Base-by-base conservation (phyloP, 78 protist species). In the Dictyostelium purpureum region DNA sequence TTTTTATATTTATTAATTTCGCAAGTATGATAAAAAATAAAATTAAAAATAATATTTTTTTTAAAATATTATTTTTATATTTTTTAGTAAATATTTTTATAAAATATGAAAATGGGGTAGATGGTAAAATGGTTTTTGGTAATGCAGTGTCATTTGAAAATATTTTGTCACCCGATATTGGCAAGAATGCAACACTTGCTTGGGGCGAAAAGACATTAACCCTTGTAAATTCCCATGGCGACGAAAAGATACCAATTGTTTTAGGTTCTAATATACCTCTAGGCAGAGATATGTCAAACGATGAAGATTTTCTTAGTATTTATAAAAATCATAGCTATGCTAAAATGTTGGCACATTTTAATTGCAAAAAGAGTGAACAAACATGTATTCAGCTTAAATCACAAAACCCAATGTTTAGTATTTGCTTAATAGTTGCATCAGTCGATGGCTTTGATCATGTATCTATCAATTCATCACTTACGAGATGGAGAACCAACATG, bases 401-500 rank as follows among this genome's bases (percentile, higher is more conserved):
- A 4, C 2, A 24, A 10, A 18, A 2, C 6, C 49, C 73, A 45
- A 3, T 19, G 0, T 16, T 28, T 57, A 18, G 49, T 6, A 28
- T 42, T 6, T 79, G 87, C 63, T 45, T 79, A 2, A n/a, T 79
- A 6, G 26, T 79, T 31, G 87, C 37, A 6, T 79, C 87, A 18
- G 35, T 79, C 0, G 87, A 79, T 79, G 87, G 76, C 1, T 79
- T 6, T 54, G 87, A 79, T 61, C 37, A 54, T 40, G 87, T 79
- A 6, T 19, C 75, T 12, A 9, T 79, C 6, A 28, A 49, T 1
- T 40, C 76, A 0, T 63, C 87, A 7, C 14, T 31, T 7, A 19
- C 6, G 4, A 75, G 87, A 19, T 5, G 4, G 2, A 47, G 37
- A 37, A 40, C 37, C 5, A 26, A 77, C 26, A 40, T 26, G 47